Evolutionary conservation across 2,329 filamentous ascomycete species (phyloP).

Genomic region (Epichloe uncinata): DNA sequence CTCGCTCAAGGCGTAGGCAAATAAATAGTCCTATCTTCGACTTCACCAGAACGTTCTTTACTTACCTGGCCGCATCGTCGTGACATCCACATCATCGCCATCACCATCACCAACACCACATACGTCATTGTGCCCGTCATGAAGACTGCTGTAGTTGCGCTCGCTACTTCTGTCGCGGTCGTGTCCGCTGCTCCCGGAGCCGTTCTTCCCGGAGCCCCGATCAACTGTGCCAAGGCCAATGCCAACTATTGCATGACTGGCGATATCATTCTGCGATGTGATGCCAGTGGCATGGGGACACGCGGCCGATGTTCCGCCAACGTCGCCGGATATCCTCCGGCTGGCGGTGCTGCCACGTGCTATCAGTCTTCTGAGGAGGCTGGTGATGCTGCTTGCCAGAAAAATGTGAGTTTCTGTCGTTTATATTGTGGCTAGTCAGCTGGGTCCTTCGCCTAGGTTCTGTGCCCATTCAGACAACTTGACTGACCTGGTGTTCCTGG

Average conservation of each 20-base stretch:
- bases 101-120: neutral
- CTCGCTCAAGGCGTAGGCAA: neutral
- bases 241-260: constrained; percentile 29
- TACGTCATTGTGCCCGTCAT: constrained; percentile 12
- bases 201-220: constrained; percentile 12
- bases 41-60: neutral
- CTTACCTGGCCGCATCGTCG: neutral
- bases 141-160: constrained; percentile 20
- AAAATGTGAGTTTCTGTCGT: constrained; percentile 23
- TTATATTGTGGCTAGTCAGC: neutral
- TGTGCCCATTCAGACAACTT: neutral
- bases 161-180: constrained; percentile 22
- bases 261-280: constrained; percentile 36
- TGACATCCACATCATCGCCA: neutral
- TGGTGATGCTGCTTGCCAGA: constrained; percentile 34
- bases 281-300: constrained; percentile 21
- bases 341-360: constrained; percentile 25
- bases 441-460: no score
- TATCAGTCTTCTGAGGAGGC: constrained; percentile 23
- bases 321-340: constrained; percentile 28
- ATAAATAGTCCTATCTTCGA: neutral
- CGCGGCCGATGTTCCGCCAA: constrained; percentile 31
- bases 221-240: constrained; percentile 27
- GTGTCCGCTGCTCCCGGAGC: constrained; percentile 27
- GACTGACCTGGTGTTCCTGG: neutral